Percentiles rank a stretch among this genome's conserved stretches.
Conservation (phyloP, 2,329 filamentous ascomycete genomes). For the Cadophora sp. region DNA sequence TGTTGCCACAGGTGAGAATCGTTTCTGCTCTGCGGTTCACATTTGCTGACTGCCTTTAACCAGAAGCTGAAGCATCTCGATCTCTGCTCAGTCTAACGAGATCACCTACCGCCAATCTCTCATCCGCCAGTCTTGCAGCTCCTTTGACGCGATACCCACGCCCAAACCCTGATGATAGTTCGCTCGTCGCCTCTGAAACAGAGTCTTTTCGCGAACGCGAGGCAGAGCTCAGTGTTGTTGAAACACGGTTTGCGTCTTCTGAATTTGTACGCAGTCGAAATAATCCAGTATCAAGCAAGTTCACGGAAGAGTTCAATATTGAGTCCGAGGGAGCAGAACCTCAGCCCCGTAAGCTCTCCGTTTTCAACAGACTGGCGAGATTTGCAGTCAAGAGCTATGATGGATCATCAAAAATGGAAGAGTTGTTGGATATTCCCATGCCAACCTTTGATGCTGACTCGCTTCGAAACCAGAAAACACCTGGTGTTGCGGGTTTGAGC, state of each 20-base stretch:
- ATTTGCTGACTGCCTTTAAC: not conserved
- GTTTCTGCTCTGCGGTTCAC: not conserved
- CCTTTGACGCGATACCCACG: constrained; percentile 27
- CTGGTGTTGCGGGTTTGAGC: not conserved
- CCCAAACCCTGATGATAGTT: constrained; percentile 37
- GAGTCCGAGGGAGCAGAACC: constrained; percentile 17
- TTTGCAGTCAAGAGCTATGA: constrained; percentile 36
- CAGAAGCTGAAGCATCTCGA: constrained; percentile 8
- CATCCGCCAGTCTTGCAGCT: constrained; percentile 28
- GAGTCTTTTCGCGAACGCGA: constrained; percentile 41
- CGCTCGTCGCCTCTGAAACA: constrained; percentile 40
- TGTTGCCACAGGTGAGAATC: constrained; percentile 11
- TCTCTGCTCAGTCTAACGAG: constrained; percentile 7
- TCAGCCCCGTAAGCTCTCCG: constrained; percentile 29
- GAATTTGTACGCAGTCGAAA: constrained; percentile 31
- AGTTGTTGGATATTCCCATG: constrained; percentile 34
- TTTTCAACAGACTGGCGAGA: constrained; percentile 30
- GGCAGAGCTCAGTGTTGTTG: constrained; percentile 37
- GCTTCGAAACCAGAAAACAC: not conserved
- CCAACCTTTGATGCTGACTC: constrained; percentile 27
- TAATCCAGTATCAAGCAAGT: constrained; percentile 42
- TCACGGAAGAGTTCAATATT: constrained; percentile 42
- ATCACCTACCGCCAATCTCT: constrained; percentile 29
- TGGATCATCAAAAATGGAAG: constrained; percentile 32
- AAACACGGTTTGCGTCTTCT: constrained; percentile 37